Conservation (phyloP, 1,284 basidiomycete genomes). For the Cryptococcus hybrid region DNA sequence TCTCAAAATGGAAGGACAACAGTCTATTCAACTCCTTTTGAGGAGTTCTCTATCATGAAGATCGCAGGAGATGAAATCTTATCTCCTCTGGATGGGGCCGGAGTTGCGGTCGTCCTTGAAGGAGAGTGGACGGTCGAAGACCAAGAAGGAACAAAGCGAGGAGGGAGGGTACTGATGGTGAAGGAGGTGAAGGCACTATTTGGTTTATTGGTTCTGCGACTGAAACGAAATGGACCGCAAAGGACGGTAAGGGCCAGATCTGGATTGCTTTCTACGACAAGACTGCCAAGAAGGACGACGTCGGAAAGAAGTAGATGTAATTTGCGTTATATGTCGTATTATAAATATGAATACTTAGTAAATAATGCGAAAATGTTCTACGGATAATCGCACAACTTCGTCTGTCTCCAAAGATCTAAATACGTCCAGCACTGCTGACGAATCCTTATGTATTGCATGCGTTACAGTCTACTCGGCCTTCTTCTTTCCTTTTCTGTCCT, state of each 20-base stretch:
- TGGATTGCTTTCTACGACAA: slow-evolving; percentile 41
- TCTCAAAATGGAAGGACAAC: slow-evolving; percentile 15
- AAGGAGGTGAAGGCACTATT: slow-evolving; percentile 20
- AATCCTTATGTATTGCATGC: not conserved
- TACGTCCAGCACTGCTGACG: not conserved
- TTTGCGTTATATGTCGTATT: not conserved
- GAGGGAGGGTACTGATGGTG: not conserved
- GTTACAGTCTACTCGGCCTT: slow-evolving; percentile 38
- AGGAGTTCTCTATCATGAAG: slow-evolving; percentile 34
- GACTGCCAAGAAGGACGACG: slow-evolving; percentile 17
- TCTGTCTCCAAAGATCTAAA: not conserved
- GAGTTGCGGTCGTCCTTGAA: slow-evolving; percentile 24
- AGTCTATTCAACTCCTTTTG: slow-evolving; percentile 29
- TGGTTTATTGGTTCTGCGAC: slow-evolving; percentile 32
- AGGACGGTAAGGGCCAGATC: slow-evolving; percentile 18
- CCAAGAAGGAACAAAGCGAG: not conserved
- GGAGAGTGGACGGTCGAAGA: slow-evolving; percentile 11
- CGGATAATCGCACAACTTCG: no score
- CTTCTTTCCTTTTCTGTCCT: slow-evolving; percentile 38
- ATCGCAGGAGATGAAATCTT: slow-evolving; percentile 22
- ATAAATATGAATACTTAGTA: no score
- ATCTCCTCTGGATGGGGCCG: slow-evolving; percentile 25
- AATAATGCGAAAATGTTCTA: no score
- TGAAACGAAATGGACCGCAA: slow-evolving; percentile 14
- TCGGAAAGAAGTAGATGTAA: slow-evolving; percentile 14